phyloP scores from a whole-genome alignment of 202 grass and related monocot species.

The Zoysia matrella region DNA sequence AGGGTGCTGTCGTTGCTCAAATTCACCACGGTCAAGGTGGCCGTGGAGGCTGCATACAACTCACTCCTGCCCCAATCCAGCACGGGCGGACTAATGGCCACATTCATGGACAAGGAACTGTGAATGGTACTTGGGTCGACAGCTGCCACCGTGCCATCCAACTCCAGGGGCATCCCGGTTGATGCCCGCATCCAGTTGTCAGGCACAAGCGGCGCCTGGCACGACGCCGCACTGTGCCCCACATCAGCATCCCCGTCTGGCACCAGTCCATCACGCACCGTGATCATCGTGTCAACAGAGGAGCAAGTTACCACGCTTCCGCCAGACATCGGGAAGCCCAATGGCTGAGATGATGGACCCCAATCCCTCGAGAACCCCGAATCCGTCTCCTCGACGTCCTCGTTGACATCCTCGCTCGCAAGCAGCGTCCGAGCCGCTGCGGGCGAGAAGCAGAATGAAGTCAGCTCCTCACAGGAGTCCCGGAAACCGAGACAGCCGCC shows the following conservation, averaged over 20 bases:
- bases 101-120: slow-evolving; percentile 58
- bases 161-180: slow-evolving; percentile 52
- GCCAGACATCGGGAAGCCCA: slow-evolving; percentile 56
- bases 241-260: slow-evolving; percentile 36
- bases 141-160: slow-evolving; percentile 50
- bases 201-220: slow-evolving; percentile 74
- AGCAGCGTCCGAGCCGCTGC: slow-evolving; percentile 47
- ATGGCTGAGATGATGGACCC: slow-evolving; percentile 39
- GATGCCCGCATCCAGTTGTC: slow-evolving; percentile 89
- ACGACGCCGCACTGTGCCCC: slow-evolving; percentile 49
- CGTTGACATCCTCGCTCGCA: slow-evolving; percentile 40
- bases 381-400: slow-evolving; percentile 42
- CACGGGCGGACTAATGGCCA: slow-evolving; percentile 75
- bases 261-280: slow-evolving; percentile 45
- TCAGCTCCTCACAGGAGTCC: slow-evolving; percentile 56
- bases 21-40: slow-evolving; percentile 74
- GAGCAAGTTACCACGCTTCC: slow-evolving; percentile 72
- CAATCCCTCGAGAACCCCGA: slow-evolving; percentile 37
- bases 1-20: slow-evolving; percentile 63
- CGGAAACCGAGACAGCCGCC: slow-evolving; percentile 57
- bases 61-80: slow-evolving; percentile 78
- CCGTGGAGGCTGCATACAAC: slow-evolving; percentile 71
- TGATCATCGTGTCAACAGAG: slow-evolving; percentile 48
- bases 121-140: slow-evolving; percentile 28
- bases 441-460: slow-evolving; percentile 74